Base-by-base conservation (phyloP, 768 basidiomycete species). In the Lepiota venenata region DNA sequence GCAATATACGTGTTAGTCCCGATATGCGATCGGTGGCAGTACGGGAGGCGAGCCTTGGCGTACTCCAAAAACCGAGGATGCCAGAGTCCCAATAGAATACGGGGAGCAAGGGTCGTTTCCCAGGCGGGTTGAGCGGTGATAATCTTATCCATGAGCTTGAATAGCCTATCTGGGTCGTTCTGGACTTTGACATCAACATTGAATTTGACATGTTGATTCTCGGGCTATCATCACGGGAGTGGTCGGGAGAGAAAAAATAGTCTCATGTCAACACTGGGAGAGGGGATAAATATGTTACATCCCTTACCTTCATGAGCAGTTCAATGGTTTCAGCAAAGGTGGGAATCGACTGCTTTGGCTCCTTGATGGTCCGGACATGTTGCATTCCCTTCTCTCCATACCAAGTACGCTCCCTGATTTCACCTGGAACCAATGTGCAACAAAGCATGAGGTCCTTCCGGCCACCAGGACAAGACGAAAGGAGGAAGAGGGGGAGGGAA, bases 171-270 rank as follows among this genome's bases (percentile, higher is more conserved):
- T 0, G 96, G 93, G 64, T 94, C 84, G 65, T 98, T 98, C 64
- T 93, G 85, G 22, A 87, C 81, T 72, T 99, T 99, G 66, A 97
- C 91, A 66, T 98, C 96, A 57, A 98, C 82, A 74, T 98, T 84
- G 64, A 88, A 86, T 58, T 81, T 82, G 65, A 87, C 83, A 56
- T 88, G 87, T 35, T 71, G 76, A 69, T 91, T 89, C 70, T 88
- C 85, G 41, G 85, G 84, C 85, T 88, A 52, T 21, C 25, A 18
- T 9, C 32, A 42, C 2, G 14, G 2, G 11, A 11, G 22, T 32
- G 8, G 44, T 45, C 16, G 35, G 27, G 3, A 29, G 29, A 32
- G 29, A 47, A 11, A 14, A 35, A 32, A 37, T 4, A 41, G 18
- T 32, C 27, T 29, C 32, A 32, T 32, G 32, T 32, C 32, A 32